Conservation (phyloP, 257 asterid genomes). For the Penstemon davidsonii region DNA sequence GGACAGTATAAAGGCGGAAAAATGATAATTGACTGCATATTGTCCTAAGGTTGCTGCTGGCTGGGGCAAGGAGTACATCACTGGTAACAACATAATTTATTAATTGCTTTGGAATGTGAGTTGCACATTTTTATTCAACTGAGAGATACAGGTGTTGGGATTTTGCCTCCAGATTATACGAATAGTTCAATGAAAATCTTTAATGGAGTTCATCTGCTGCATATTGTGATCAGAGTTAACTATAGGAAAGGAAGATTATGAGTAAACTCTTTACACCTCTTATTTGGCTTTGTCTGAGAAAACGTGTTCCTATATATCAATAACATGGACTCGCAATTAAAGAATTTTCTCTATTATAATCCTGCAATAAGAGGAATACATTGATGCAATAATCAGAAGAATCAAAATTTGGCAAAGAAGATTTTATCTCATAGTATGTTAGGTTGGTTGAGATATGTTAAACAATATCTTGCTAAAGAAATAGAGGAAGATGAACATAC, state of each 20-base stretch:
- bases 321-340: not conserved
- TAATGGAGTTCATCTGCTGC: not conserved
- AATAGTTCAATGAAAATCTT: not conserved
- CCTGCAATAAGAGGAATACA: not conserved
- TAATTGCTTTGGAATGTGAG: not conserved
- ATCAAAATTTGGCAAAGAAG: not conserved
- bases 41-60: not conserved
- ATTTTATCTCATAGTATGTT: not conserved
- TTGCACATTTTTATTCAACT: no score
- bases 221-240: not conserved
- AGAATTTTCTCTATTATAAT: not conserved
- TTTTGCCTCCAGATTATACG: not conserved
- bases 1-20: not conserved
- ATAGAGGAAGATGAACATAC: constrained; percentile 15
- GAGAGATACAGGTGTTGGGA: not conserved
- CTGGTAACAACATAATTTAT: not conserved
- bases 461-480: not conserved
- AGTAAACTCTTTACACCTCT: not conserved
- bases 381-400: not conserved
- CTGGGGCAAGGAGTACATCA: not conserved
- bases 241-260: not conserved
- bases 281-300: not conserved
- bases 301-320: not conserved
- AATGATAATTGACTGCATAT: not conserved
- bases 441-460: not conserved